Evolutionary conservation across 1,284 basidiomycete genomes (phyloP), one percentile per base, ranked within the genome.

Genomic region (Golubevia sp.): DNA sequence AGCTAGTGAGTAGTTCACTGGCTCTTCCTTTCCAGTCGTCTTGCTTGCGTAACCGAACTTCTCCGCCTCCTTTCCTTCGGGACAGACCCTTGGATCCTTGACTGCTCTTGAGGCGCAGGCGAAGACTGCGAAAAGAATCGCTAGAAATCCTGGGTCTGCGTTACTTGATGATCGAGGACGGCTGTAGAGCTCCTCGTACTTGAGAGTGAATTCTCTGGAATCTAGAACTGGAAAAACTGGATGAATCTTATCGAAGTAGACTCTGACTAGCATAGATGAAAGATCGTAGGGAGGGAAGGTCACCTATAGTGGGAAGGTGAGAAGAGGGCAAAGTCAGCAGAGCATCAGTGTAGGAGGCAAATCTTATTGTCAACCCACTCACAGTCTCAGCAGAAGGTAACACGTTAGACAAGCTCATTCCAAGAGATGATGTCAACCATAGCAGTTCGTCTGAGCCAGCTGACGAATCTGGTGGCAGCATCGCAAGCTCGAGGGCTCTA

Each of bases 181-280:
- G 13, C 20, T 26, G 49, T 49, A 58, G 8, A 58, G 23, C 49
- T 34, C 20, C 24, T 27, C 30, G 23, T 30, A 49, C 30, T 58
- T 13, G 8, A 34, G n/a, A 13, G 13, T 55, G 13, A 61, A 44
- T 2, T 18, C 27, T 30, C 25, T 18, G 6, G 34, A 15, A 26
- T 44, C 23, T 6, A 66, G 49, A 23, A 66, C 49, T 13, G 64
- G 64, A 18, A 66, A 63, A n/a, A 59, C 52, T n/a, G 64, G 56
- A 34, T 58, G 56, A 15, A 59, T 49, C 21, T 49, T 48, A 24
- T 51, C 27, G 21, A 62, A 66, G 61, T 62, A 66, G 49, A 50
- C 38, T 15, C 54, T 48, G 24, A 64, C 15, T n/a, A 64, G 59
- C 26, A 44, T 27, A 11, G 48, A 27, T 24, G 38, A 21, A 21